Conservation (phyloP, 106 monocot species). For the Triglochin maritima region DNA sequence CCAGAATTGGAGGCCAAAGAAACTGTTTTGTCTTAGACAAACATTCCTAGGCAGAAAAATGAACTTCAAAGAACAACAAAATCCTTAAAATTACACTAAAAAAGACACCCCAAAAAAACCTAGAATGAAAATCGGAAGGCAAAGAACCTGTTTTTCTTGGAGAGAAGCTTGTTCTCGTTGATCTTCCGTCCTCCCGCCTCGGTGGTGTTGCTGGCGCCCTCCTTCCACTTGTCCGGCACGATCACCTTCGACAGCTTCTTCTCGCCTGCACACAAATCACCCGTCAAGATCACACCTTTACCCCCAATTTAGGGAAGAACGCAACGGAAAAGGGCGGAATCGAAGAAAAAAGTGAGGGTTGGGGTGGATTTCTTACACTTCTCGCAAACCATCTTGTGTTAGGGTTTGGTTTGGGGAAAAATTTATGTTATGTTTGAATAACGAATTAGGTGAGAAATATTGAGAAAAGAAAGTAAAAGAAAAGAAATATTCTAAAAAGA, state of each 20-base stretch:
- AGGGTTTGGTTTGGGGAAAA: no score
- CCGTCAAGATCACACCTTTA: not conserved
- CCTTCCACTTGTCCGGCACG: conserved; percentile 99
- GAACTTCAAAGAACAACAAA: no score
- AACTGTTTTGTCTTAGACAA: no score
- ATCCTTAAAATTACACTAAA: no score
- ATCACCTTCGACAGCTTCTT: conserved; percentile 97
- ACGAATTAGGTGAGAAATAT: no score
- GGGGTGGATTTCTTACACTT: conserved; percentile 45
- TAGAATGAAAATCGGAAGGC: not conserved
- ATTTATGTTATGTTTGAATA: no score
- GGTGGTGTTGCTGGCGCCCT: conserved; percentile 94
- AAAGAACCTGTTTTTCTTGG: conserved; percentile 78
- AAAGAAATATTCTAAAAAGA: no score
- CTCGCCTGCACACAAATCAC: conserved; percentile 48
- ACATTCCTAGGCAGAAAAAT: no score
- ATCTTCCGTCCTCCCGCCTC: conserved; percentile 96
- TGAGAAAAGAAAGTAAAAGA: no score
- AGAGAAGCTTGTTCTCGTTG: conserved; percentile 99
- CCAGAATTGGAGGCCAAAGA: no score
- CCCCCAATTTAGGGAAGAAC: not conserved
- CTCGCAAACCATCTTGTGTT: conserved; percentile 68
- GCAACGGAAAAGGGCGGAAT: not conserved
- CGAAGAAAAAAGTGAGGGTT: not conserved
- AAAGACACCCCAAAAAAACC: no score